phyloP scores from a whole-genome alignment of 345 rosid species.

The Pelargonium nanum region DNA sequence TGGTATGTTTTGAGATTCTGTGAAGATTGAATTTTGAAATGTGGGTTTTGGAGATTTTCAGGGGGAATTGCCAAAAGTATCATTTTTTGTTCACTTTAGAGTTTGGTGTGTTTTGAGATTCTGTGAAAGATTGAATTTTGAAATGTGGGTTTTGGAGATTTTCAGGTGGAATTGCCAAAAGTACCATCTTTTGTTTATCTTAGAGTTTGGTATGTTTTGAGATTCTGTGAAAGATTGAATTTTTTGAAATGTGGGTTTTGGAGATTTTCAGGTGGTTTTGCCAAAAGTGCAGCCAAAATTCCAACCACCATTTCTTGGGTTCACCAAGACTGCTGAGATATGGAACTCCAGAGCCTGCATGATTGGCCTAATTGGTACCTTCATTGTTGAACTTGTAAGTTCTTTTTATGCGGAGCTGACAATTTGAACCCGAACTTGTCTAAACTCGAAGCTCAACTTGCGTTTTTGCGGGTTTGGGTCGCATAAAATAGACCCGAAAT shows the following conservation, averaged over 20 bases:
- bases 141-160: too few species aligned
- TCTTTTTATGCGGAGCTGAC: too few species aligned
- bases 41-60: not conserved
- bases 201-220: not conserved
- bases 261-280: constrained; percentile 47
- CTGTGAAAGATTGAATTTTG: too few species aligned
- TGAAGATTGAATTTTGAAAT: not conserved
- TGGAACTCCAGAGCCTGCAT: constrained; percentile 96
- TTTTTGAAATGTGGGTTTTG: too few species aligned
- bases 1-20: too few species aligned
- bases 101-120: not conserved
- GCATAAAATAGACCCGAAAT: too few species aligned
- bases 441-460: too few species aligned
- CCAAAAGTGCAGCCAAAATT: constrained; percentile 63
- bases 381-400: constrained; percentile 65
- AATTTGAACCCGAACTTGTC: too few species aligned
- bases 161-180: constrained; percentile 59
- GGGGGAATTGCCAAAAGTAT: not conserved
- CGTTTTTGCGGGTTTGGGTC: too few species aligned
- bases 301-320: constrained; percentile 58
- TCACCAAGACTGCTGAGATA: constrained; percentile 68
- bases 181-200: constrained; percentile 6
- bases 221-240: too few species aligned
- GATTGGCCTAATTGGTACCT: constrained; percentile 65
- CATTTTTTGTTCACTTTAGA: not conserved